phyloP scores from a whole-genome alignment of 2,329 filamentous ascomycete species.

The Gaeumannomyces tritici region DNA sequence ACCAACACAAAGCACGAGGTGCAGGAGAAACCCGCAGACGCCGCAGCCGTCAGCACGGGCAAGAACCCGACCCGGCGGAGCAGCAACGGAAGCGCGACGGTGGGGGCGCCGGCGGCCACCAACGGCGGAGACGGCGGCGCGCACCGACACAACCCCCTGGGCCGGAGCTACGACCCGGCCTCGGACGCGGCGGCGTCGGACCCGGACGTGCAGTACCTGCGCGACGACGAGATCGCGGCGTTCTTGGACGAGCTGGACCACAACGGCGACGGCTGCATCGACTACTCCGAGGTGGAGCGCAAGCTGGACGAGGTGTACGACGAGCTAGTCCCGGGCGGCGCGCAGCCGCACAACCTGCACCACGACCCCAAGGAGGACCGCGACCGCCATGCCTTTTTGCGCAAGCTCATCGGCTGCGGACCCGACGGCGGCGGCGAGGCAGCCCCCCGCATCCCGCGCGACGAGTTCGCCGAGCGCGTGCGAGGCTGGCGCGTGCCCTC shows the following conservation, averaged over 20 bases:
- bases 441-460: conserved; percentile 31
- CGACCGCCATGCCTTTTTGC: conserved; percentile 39
- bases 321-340: conserved; percentile 35
- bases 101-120: too few relatives aligned
- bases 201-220: conserved; percentile 23
- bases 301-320: conserved; percentile 43
- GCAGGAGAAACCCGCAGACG: too few relatives aligned
- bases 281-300: conserved; percentile 39
- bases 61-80: too few relatives aligned
- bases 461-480: conserved; percentile 34
- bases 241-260: conserved; percentile 44
- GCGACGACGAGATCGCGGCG: conserved; percentile 36
- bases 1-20: too few relatives aligned
- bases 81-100: too few relatives aligned
- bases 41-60: too few relatives aligned
- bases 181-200: neutral
- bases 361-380: conserved; percentile 23
- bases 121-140: too few relatives aligned
- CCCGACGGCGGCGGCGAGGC: neutral
- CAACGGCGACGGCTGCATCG: conserved; percentile 39
- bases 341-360: conserved; percentile 30
- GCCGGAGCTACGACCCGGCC: neutral
- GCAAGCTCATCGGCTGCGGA: conserved; percentile 33
- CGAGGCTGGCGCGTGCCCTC: conserved; percentile 37
- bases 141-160: neutral